phyloP scores from a whole-genome alignment of 257 asterid genomes.

The Solanum okadae region DNA sequence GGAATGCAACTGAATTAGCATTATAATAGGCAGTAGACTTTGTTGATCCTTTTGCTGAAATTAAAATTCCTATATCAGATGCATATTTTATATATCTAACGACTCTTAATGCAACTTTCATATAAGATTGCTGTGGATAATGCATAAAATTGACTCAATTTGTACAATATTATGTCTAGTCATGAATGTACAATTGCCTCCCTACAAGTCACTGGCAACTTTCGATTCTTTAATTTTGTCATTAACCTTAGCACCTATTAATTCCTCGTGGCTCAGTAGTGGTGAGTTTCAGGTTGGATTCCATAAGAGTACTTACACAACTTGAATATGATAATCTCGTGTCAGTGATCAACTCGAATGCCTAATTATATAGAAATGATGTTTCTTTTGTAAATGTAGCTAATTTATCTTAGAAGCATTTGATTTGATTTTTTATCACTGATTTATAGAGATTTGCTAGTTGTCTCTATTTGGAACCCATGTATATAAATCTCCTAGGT shows the following conservation, averaged over 20 bases:
- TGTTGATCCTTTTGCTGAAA: not conserved
- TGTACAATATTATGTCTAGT: not conserved
- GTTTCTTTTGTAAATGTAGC: too few relatives aligned
- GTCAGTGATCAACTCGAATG: not conserved
- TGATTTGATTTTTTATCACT: too few relatives aligned
- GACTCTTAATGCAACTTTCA: too few relatives aligned
- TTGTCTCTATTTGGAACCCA: not conserved
- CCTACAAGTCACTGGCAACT: not conserved
- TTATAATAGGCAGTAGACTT: not conserved
- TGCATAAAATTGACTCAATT: too few relatives aligned
- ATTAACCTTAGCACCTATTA: not conserved
- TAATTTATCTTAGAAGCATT: not conserved
- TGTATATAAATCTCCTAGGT: not conserved
- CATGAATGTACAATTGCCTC: not conserved
- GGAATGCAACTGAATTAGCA: not conserved
- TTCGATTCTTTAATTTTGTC: not conserved
- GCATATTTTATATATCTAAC: too few relatives aligned
- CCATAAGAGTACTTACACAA: not conserved
- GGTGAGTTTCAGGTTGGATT: not conserved
- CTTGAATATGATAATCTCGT: not conserved
- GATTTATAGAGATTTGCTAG: not conserved
- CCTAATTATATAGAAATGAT: too few relatives aligned
- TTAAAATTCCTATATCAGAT: too few relatives aligned
- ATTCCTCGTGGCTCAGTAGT: not conserved
- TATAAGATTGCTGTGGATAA: too few relatives aligned